phyloP scores from a whole-genome alignment of 306 rosid species.

The Sicyos edulis region DNA sequence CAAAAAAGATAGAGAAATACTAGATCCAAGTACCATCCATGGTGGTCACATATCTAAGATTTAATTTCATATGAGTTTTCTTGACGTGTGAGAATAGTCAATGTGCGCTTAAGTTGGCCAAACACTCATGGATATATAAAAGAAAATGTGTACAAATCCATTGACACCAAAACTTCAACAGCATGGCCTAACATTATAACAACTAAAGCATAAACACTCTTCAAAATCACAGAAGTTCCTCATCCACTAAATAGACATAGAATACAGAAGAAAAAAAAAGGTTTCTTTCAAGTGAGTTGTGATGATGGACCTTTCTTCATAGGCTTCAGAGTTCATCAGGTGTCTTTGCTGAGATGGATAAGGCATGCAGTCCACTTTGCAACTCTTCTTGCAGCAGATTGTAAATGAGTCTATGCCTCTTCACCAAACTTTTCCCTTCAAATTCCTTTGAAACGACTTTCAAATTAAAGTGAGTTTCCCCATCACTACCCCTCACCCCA shows the following conservation, averaged over 20 bases:
- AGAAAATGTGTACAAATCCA: background rate
- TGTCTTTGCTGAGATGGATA: conserved; percentile 75
- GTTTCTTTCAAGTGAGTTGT: conserved; percentile 24
- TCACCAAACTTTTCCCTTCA: conserved; percentile 43
- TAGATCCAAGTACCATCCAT: no score
- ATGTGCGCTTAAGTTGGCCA: no score
- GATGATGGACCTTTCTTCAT: conserved; percentile 18
- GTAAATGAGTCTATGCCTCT: conserved; percentile 80
- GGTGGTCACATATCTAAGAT: no score
- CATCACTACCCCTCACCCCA: conserved; percentile 60
- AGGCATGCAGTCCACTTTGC: conserved; percentile 68
- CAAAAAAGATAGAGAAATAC: no score
- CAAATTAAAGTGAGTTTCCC: conserved; percentile 83
- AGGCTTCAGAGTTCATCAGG: conserved; percentile 45
- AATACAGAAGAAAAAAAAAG: conserved; percentile 13
- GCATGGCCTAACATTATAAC: background rate
- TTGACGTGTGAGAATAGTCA: no score
- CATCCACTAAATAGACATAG: conserved; percentile 6
- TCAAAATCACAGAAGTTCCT: background rate
- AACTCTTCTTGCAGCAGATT: conserved; percentile 65
- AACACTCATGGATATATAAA: no score
- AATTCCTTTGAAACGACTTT: conserved; percentile 45
- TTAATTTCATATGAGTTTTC: no score
- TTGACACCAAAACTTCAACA: background rate
- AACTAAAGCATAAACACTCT: background rate